These are phyloP conservation scores for Iodosphaeria phyllophila DNA, from an alignment of 2,329 filamentous ascomycete species.

Conservation along the genomic window DNA sequence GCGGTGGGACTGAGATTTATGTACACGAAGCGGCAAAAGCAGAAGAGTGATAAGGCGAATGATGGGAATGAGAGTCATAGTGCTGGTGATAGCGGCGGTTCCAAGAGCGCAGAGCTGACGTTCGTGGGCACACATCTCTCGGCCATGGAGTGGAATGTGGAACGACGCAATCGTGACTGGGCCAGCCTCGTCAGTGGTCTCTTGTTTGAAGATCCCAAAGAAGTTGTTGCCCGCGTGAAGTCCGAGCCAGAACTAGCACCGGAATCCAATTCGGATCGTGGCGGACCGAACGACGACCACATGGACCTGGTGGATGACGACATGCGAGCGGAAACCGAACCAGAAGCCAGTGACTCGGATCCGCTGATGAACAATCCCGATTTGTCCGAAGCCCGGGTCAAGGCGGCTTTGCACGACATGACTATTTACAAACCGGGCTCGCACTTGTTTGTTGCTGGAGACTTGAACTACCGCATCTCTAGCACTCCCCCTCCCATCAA, in stretches of 20 bases:
- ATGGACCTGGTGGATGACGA: too few relatives aligned
- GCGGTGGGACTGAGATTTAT: slow-evolving; percentile 63
- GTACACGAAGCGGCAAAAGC: slow-evolving; percentile 31
- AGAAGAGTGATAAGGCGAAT: too few relatives aligned
- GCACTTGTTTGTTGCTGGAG: slow-evolving; percentile 74
- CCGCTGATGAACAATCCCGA: slow-evolving; percentile 8
- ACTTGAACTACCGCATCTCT: slow-evolving; percentile 87
- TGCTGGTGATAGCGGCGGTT: too few relatives aligned
- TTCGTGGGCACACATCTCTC: slow-evolving; percentile 81
- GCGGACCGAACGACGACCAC: too few relatives aligned
- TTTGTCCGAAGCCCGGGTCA: too few relatives aligned
- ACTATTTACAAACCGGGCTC: slow-evolving; percentile 58
- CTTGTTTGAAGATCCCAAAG: slow-evolving; percentile 46
- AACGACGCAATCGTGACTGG: slow-evolving; percentile 75
- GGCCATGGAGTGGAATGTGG: slow-evolving; percentile 64
- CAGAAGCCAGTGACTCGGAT: slow-evolving; percentile 6
- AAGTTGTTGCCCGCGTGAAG: too few relatives aligned
- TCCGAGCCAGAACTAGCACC: too few relatives aligned
- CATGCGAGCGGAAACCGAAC: neutral
- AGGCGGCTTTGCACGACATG: slow-evolving; percentile 30
- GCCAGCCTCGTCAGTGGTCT: slow-evolving; percentile 61
- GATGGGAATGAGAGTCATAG: too few relatives aligned
- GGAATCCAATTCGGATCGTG: too few relatives aligned
- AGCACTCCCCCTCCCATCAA: slow-evolving; percentile 39
- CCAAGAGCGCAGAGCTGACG: slow-evolving; percentile 47